Conservation (phyloP, 1,139 yeast genomes). For the Diutina pseudorugosa region DNA sequence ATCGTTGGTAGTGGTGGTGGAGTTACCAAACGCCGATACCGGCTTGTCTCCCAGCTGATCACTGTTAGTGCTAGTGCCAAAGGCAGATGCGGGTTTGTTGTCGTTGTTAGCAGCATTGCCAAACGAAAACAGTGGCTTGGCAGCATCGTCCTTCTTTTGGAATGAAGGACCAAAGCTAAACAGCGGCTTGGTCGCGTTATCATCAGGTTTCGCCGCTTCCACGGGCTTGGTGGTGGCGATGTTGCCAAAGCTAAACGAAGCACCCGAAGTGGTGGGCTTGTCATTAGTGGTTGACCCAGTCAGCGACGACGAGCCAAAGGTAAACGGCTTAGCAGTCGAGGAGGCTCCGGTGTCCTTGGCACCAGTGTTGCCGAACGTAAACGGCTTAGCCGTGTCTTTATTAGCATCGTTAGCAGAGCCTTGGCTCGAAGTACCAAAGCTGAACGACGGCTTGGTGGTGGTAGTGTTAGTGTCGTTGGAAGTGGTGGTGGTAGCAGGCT, state of each 20-base stretch:
- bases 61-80: not conserved
- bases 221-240: not conserved
- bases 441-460: not conserved
- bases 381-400: not conserved
- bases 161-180: not conserved
- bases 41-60: not conserved
- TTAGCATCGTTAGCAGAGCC: not conserved
- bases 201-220: not conserved
- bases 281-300: not conserved
- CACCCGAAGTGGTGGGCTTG: not conserved
- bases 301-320: not conserved
- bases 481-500: no score
- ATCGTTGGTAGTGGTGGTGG: not conserved
- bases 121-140: conserved; percentile 1
- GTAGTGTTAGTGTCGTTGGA: no score
- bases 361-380: conserved; percentile 3
- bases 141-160: not conserved
- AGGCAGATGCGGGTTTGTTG: not conserved
- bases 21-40: not conserved
- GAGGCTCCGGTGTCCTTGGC: no score
- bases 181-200: not conserved
- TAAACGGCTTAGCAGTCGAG: conserved; percentile 2
- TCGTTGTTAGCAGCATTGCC: not conserved
- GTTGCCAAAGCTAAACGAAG: not conserved
- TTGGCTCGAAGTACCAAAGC: conserved; percentile 4